Percentiles rank a stretch among this genome's conserved stretches.
Conservation (phyloP, 768 basidiomycete genomes). For the Boletus coccyginus region DNA sequence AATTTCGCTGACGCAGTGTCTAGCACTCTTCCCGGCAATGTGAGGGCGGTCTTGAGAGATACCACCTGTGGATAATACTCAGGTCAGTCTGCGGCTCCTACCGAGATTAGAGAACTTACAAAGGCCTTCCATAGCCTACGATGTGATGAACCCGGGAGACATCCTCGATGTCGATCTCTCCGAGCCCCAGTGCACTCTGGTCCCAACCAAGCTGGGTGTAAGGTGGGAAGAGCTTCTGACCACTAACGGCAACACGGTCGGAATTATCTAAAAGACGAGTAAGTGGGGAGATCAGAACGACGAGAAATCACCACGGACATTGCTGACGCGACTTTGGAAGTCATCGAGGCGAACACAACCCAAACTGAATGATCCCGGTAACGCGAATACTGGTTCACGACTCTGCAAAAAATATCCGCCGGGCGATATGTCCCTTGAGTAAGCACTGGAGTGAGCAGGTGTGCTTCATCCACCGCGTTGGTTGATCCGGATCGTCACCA, state of each 20-base stretch:
- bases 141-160: background rate
- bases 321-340: constrained; percentile 5
- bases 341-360: constrained; percentile 17
- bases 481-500: background rate
- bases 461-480: constrained; percentile 14
- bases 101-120: background rate
- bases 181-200: background rate
- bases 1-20: background rate
- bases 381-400: constrained; percentile 8
- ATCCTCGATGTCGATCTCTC: background rate
- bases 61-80: background rate
- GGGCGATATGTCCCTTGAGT: background rate
- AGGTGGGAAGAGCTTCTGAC: constrained; percentile 2
- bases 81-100: background rate
- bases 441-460: background rate
- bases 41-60: constrained; percentile 1
- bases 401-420: constrained; percentile 4
- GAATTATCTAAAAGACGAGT: constrained; percentile 7
- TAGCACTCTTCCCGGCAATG: background rate
- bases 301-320: background rate
- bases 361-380: constrained; percentile 2
- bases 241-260: background rate
- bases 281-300: background rate
- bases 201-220: constrained; percentile 17
- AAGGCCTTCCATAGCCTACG: background rate